Percentiles rank a stretch among this genome's conserved stretches.
Evolutionary conservation across 2,329 filamentous ascomycete species (phyloP).

Genomic region (Venturia carpophila): DNA sequence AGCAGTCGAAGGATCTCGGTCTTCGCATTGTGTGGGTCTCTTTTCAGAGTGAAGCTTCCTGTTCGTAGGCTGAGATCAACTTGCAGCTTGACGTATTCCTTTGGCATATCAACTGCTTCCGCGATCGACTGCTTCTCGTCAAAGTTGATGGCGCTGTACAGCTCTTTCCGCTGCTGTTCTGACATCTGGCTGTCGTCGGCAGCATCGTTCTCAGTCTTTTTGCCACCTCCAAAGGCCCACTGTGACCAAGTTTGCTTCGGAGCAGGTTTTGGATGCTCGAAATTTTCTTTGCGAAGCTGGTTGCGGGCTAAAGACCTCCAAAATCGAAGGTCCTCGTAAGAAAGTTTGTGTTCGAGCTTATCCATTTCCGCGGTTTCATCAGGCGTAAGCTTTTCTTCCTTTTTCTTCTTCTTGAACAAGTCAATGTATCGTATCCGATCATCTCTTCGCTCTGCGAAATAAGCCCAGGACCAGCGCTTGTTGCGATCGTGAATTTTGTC

Average conservation of each 20-base stretch:
- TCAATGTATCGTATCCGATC: conserved; percentile 83
- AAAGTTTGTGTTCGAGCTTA: conserved; percentile 75
- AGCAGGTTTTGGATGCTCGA: conserved; percentile 69
- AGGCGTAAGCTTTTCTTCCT: conserved; percentile 57
- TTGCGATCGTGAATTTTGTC: conserved; percentile 94
- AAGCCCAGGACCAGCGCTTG: conserved; percentile 89
- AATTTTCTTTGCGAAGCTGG: conserved; percentile 89
- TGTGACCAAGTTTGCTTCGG: conserved; percentile 80
- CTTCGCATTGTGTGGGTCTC: conserved; percentile 68
- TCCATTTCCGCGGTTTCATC: conserved; percentile 67
- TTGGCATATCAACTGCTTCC: conserved; percentile 80
- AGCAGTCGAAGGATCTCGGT: conserved; percentile 82
- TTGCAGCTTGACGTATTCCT: conserved; percentile 87
- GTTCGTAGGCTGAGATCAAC: conserved; percentile 89
- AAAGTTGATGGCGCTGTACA: conserved; percentile 97
- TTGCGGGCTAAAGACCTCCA: conserved; percentile 93
- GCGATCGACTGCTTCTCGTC: conserved; percentile 88
- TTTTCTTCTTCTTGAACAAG: conserved; percentile 86
- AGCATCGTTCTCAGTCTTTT: conserved; percentile 57
- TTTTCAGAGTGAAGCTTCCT: conserved; percentile 89
- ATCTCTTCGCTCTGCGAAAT: conserved; percentile 85
- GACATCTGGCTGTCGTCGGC: conserved; percentile 80
- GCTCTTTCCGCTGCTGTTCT: conserved; percentile 89
- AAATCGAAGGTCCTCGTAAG: conserved; percentile 92
- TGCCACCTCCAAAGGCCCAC: conserved; percentile 75